Conservation (phyloP, 2,329 filamentous ascomycete species). For the Alternaria hordeiaustralica region DNA sequence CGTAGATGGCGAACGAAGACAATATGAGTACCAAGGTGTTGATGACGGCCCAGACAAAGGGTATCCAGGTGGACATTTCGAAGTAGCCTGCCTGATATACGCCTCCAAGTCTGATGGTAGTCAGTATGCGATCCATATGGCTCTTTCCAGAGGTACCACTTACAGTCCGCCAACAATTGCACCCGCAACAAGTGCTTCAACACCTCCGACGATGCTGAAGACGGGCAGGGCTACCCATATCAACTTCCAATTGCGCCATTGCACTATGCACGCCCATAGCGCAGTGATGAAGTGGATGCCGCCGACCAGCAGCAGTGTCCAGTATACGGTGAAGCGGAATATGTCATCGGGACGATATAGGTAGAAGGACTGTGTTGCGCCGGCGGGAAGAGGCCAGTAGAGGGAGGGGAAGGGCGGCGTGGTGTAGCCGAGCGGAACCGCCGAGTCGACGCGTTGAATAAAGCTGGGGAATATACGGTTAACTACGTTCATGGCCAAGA, state of each 20-base stretch:
- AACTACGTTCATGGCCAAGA: neutral
- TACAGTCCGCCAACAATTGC: conserved; percentile 82
- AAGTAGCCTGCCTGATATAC: conserved; percentile 85
- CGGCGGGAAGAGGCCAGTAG: conserved; percentile 72
- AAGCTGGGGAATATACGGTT: conserved; percentile 43
- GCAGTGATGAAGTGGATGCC: conserved; percentile 77
- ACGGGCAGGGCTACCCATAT: conserved; percentile 76
- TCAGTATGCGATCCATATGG: conserved; percentile 11
- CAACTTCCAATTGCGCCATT: conserved; percentile 63
- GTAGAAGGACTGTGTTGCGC: conserved; percentile 63
- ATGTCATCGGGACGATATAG: conserved; percentile 80
- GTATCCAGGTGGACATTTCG: conserved; percentile 93
- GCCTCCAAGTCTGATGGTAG: conserved; percentile 68
- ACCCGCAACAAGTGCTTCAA: conserved; percentile 80
- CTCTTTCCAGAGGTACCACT: conserved; percentile 43
- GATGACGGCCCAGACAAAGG: conserved; percentile 84
- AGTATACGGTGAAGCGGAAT: conserved; percentile 85
- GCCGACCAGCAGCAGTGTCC: conserved; percentile 82
- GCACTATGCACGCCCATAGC: conserved; percentile 73
- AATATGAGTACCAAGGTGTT: conserved; percentile 83
- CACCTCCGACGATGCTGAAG: conserved; percentile 73
- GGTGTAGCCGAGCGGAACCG: conserved; percentile 65
- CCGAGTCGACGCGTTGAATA: conserved; percentile 54
- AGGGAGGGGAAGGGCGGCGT: conserved; percentile 81
- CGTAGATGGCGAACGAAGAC: conserved; percentile 92